A percentile compares a stretch with the other conserved stretches of the same genome.
These are phyloP conservation scores for Ophiognomonia clavigignenti-juglandacearum DNA, from an alignment of 2,329 filamentous ascomycete species.

Conservation along the genomic window DNA sequence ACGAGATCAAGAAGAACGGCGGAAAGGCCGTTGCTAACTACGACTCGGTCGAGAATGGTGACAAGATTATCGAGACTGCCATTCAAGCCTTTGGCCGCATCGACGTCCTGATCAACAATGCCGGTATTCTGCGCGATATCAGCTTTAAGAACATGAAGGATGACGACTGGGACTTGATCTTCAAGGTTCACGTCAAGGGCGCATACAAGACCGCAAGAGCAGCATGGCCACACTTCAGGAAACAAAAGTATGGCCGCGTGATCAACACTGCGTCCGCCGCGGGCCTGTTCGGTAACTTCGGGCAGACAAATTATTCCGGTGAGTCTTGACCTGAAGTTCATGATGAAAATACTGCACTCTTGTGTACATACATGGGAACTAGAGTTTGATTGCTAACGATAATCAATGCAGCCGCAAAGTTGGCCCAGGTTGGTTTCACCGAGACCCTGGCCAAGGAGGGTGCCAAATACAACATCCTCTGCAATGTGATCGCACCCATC, in stretches of 20 bases:
- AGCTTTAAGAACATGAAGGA: constrained; percentile 99
- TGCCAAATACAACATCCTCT: constrained; percentile 93
- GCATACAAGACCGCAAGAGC: constrained; percentile 93
- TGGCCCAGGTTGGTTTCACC: constrained; percentile 92
- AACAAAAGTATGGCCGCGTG: constrained; percentile 95
- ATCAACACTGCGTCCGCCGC: constrained; percentile 98
- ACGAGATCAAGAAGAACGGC: constrained; percentile 79
- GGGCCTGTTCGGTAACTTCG: constrained; percentile 92
- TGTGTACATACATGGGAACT: background rate
- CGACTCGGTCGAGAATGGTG: constrained; percentile 88
- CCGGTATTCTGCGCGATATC: constrained; percentile 88
- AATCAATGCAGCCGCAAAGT: constrained; percentile 69
- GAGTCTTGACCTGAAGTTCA: constrained; percentile 21
- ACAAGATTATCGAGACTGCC: constrained; percentile 88
- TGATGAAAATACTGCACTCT: too few relatives aligned
- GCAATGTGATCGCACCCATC: constrained; percentile 92
- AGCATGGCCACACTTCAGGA: constrained; percentile 95
- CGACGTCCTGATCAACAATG: constrained; percentile 96
- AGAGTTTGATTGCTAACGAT: constrained; percentile 6
- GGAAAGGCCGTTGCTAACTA: constrained; percentile 98
- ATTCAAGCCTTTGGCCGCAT: constrained; percentile 79
- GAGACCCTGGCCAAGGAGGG: constrained; percentile 98
- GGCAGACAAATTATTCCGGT: constrained; percentile 91
- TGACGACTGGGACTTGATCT: constrained; percentile 92
- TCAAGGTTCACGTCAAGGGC: constrained; percentile 86